Conservation (phyloP, 805 yeast genomes). For the Ogataea angusta region DNA sequence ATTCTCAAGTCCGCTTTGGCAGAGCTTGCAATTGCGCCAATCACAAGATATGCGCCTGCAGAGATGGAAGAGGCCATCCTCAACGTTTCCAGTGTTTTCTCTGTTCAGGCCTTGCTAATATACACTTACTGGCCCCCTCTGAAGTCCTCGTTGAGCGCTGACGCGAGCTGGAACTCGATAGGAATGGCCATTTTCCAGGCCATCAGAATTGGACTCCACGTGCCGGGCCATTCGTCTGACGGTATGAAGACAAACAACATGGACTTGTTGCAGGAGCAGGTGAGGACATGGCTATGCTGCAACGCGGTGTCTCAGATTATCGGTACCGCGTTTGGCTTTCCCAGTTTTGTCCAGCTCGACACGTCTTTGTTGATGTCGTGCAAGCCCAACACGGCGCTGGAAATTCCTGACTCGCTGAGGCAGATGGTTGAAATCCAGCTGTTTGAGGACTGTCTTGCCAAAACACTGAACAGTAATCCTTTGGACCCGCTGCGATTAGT, state of each 20-base stretch:
- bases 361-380: conserved; percentile 57
- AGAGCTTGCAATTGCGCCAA: conserved; percentile 87
- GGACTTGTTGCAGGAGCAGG: conserved; percentile 65
- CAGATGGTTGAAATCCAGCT: conserved; percentile 81
- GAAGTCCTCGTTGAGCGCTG: conserved; percentile 91
- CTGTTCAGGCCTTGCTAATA: conserved; percentile 87
- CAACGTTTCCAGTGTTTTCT: conserved; percentile 86
- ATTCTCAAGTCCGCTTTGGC: conserved; percentile 74
- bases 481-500: conserved; percentile 63
- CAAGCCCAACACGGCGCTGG: conserved; percentile 40
- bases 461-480: conserved; percentile 68
- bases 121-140: conserved; percentile 96
- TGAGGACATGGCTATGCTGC: conserved; percentile 90
- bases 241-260: conserved; percentile 44
- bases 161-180: conserved; percentile 91
- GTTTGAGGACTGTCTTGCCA: conserved; percentile 82
- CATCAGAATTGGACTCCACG: conserved; percentile 83
- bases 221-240: conserved; percentile 61
- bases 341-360: conserved; percentile 86
- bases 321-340: conserved; percentile 92
- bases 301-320: conserved; percentile 86
- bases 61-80: conserved; percentile 78
- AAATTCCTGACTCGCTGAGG: conserved; percentile 56
- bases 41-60: conserved; percentile 75
- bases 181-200: conserved; percentile 94